Evolutionary conservation across 2,329 filamentous ascomycete species (phyloP).

Genomic region (Alternaria solani): DNA sequence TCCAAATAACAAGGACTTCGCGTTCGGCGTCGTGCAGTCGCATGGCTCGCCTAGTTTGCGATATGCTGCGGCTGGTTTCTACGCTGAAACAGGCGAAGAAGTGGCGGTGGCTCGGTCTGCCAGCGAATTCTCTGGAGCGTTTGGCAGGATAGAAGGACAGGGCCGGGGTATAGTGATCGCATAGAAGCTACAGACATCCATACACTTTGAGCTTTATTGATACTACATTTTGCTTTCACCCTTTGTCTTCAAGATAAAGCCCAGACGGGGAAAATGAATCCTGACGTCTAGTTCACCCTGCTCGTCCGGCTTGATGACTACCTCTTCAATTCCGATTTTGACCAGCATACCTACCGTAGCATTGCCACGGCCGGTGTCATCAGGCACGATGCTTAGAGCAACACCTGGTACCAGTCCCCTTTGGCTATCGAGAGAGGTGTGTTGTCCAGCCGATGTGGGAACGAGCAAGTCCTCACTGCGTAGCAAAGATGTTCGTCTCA

Average conservation of each 20-base stretch:
- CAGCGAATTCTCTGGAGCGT: not conserved
- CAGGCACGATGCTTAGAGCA: constrained; percentile 47
- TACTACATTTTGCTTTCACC: constrained; percentile 21
- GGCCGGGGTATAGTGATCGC: not conserved
- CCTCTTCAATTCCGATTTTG: constrained; percentile 51
- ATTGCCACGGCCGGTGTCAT: constrained; percentile 52
- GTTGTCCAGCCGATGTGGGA: constrained; percentile 39
- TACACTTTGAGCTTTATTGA: not conserved
- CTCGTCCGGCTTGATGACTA: constrained; percentile 47
- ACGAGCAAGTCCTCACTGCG: constrained; percentile 35
- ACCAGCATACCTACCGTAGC: constrained; percentile 50
- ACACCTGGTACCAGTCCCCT: constrained; percentile 42
- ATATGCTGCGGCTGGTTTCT: not conserved
- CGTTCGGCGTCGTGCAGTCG: not conserved
- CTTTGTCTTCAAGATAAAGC: constrained; percentile 45
- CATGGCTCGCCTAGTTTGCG: not conserved
- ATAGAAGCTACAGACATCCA: not conserved
- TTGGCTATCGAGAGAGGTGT: constrained; percentile 38
- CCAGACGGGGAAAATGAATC: constrained; percentile 53
- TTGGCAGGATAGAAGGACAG: not conserved
- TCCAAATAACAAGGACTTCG: not conserved
- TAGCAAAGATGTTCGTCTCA: constrained; percentile 5
- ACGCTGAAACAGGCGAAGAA: not conserved
- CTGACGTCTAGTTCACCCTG: constrained; percentile 45
- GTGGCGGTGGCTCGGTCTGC: not conserved